These are phyloP conservation scores for Linaria vulgaris DNA, from an alignment of 257 asterid genomes.

Conservation along the genomic window DNA sequence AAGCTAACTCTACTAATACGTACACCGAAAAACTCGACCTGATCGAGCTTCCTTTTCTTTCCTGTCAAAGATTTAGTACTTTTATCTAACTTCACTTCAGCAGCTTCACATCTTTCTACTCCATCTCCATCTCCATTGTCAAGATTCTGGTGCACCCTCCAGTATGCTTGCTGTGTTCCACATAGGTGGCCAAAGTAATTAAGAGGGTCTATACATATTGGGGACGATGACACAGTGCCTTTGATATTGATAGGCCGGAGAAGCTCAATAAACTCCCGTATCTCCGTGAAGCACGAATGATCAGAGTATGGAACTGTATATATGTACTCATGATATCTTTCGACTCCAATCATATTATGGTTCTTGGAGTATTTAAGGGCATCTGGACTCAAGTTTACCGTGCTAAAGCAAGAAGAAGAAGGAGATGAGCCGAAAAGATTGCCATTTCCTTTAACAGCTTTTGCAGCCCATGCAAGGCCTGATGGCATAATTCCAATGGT, in stretches of 20 bases:
- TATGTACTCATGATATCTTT: slow-evolving; percentile 41
- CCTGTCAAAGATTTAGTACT: slow-evolving; percentile 19
- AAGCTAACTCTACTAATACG: slow-evolving; percentile 58
- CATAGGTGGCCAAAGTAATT: slow-evolving; percentile 60
- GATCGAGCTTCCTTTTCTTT: slow-evolving; percentile 44
- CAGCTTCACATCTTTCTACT: slow-evolving; percentile 30
- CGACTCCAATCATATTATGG: slow-evolving; percentile 27
- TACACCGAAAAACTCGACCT: slow-evolving; percentile 34
- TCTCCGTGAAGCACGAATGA: slow-evolving; percentile 82
- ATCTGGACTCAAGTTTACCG: slow-evolving; percentile 15
- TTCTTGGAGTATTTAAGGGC: slow-evolving; percentile 22
- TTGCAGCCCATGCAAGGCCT: slow-evolving; percentile 75
- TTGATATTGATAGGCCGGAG: slow-evolving; percentile 60
- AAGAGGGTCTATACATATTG: slow-evolving; percentile 54
- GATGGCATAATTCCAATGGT: slow-evolving; percentile 90
- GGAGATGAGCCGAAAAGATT: slow-evolving; percentile 33
- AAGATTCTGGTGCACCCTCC: slow-evolving; percentile 42
- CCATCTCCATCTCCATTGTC: slow-evolving; percentile 31
- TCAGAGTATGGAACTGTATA: slow-evolving; percentile 78
- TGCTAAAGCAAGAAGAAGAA: slow-evolving; percentile 21
- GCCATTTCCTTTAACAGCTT: slow-evolving; percentile 26
- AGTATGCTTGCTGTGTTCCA: slow-evolving; percentile 51
- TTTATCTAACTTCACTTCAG: slow-evolving; percentile 30
- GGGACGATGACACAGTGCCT: slow-evolving; percentile 66
- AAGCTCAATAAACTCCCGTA: slow-evolving; percentile 69